These are phyloP conservation scores for Luffa acutangula DNA, from an alignment of 306 rosid genomes.

Conservation along the genomic window DNA sequence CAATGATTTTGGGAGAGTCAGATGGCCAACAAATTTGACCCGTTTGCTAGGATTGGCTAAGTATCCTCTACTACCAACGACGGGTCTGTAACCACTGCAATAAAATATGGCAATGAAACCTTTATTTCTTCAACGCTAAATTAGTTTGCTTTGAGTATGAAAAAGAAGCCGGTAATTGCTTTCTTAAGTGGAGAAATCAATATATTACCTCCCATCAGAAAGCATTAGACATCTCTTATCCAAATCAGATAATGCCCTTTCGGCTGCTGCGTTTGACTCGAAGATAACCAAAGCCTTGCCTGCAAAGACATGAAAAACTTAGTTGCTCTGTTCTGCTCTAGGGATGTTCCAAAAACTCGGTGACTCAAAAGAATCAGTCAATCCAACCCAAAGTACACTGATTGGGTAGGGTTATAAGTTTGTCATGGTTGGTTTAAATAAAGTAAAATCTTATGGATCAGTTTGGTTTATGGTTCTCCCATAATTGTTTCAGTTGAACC, in stretches of 20 bases:
- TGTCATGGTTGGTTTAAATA: no score
- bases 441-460: no score
- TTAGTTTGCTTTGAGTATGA: not conserved
- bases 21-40: conserved; percentile 27
- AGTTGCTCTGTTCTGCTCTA: not conserved
- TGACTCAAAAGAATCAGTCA: no score
- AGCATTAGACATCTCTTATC: conserved; percentile 36
- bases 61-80: conserved; percentile 21
- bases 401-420: no score
- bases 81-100: conserved; percentile 20
- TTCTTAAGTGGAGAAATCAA: not conserved
- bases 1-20: conserved; percentile 12
- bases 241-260: conserved; percentile 24
- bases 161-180: not conserved
- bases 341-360: not conserved
- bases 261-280: conserved; percentile 37
- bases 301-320: conserved; percentile 16
- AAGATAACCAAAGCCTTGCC: conserved; percentile 63
- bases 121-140: not conserved
- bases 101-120: not conserved
- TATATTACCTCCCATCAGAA: conserved; percentile 41
- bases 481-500: no score
- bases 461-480: no score
- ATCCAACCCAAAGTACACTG: no score
- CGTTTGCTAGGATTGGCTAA: conserved; percentile 14